Evolutionary conservation across 2,329 filamentous ascomycete species (phyloP).

Genomic region (Emericellopsis atlantica): DNA sequence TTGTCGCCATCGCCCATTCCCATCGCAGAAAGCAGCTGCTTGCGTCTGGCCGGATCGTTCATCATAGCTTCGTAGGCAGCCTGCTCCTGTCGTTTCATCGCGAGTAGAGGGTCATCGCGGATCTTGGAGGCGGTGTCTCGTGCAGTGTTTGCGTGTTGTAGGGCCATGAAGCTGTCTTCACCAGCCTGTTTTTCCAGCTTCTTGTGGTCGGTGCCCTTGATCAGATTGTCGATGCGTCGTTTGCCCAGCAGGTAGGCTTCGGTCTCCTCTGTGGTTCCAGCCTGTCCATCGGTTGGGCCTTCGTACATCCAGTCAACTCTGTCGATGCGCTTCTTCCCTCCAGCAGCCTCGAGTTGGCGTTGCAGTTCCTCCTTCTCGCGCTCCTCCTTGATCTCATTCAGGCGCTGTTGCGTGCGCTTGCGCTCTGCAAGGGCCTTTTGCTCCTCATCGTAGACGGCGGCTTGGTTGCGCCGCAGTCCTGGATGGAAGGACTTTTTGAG

Average conservation of each 20-base stretch:
- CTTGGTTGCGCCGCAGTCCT: constrained; percentile 79
- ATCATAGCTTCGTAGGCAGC: constrained; percentile 69
- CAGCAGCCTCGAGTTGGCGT: constrained; percentile 75
- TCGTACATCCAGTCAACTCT: constrained; percentile 98
- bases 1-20: constrained; percentile 38
- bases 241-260: constrained; percentile 91
- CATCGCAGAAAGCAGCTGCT: constrained; percentile 53
- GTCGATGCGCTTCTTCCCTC: constrained; percentile 66
- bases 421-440: constrained; percentile 87
- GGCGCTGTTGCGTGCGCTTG: constrained; percentile 82
- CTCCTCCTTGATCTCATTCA: constrained; percentile 90
- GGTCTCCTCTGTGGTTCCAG: constrained; percentile 74
- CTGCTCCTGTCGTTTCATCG: constrained; percentile 88
- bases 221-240: constrained; percentile 69
- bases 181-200: constrained; percentile 65
- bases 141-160: constrained; percentile 58
- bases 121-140: constrained; percentile 80
- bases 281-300: constrained; percentile 66
- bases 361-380: constrained; percentile 85
- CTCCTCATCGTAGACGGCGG: constrained; percentile 81
- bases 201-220: constrained; percentile 71
- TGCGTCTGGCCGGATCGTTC: constrained; percentile 58
- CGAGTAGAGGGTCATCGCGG: constrained; percentile 78
- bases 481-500: constrained; percentile 95
- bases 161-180: constrained; percentile 44